These are phyloP conservation scores for Leccinellum rugosiceps DNA, from an alignment of 768 basidiomycete species.

Conservation along the genomic window DNA sequence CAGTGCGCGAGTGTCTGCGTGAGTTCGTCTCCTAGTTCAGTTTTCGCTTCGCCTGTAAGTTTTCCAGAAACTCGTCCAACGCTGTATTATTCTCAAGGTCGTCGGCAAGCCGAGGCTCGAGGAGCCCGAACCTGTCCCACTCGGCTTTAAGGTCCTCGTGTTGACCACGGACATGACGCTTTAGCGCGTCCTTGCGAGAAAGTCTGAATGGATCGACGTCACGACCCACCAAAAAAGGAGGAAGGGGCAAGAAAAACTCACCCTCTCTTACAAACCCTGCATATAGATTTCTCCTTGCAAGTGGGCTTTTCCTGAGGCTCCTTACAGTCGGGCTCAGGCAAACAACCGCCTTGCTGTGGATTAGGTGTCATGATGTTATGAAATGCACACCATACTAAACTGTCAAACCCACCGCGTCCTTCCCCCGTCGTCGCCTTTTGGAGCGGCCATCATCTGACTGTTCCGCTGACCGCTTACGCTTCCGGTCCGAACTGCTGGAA, in stretches of 20 bases:
- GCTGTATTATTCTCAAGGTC: too few relatives aligned
- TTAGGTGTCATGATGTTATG: not conserved
- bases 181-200: conserved; percentile 7
- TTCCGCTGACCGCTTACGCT: not conserved
- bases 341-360: not conserved
- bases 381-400: not conserved
- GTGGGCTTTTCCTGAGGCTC: not conserved
- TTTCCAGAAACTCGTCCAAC: too few relatives aligned
- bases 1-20: not conserved
- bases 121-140: not conserved
- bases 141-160: too few relatives aligned
- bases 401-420: not conserved
- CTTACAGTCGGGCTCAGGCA: not conserved
- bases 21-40: not conserved
- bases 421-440: not conserved
- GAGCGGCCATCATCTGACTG: too few relatives aligned
- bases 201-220: not conserved
- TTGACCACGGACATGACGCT: conserved; percentile 1
- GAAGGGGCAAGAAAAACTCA: not conserved
- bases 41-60: not conserved
- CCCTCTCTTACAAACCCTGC: not conserved
- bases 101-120: not conserved
- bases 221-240: not conserved
- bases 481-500: not conserved
- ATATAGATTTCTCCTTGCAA: not conserved